Conservation (phyloP, 1,284 basidiomycete genomes). For the Tetrapyrgos nigripes region DNA sequence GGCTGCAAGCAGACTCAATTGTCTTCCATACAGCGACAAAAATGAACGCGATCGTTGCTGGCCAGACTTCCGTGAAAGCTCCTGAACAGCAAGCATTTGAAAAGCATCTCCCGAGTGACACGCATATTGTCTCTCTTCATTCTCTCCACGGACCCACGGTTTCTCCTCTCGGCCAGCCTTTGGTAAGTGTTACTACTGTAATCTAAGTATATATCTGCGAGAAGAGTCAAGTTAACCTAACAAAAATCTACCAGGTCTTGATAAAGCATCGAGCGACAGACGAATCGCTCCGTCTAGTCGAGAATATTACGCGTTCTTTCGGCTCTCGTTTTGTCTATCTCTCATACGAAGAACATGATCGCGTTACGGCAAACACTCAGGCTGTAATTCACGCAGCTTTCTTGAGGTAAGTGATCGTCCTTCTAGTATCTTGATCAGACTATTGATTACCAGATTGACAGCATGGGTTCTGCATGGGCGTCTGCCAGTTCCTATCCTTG, state of each 20-base stretch:
- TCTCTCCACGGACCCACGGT: conserved; percentile 95
- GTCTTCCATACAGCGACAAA: conserved; percentile 79
- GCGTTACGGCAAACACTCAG: conserved; percentile 97
- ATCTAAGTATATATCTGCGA: no score
- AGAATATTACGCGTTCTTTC: conserved; percentile 85
- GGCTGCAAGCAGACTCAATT: no score
- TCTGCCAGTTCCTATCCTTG: conserved; percentile 85
- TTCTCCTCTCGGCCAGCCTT: conserved; percentile 88
- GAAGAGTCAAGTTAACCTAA: no score
- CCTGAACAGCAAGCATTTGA: conserved; percentile 94
- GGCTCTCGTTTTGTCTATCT: conserved; percentile 90
- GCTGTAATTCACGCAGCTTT: conserved; percentile 98
- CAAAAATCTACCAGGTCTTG: conserved; percentile 84
- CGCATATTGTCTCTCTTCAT: conserved; percentile 92
- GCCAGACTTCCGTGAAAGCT: conserved; percentile 97
- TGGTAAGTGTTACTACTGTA: conserved; percentile 63
- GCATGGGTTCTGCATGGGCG: conserved; percentile 98
- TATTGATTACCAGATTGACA: conserved; percentile 42
- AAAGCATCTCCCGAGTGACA: conserved; percentile 84
- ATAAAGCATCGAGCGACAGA: conserved; percentile 88
- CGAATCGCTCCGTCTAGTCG: conserved; percentile 79
- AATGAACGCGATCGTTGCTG: conserved; percentile 89
- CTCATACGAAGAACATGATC: conserved; percentile 95
- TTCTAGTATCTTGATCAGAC: neutral
- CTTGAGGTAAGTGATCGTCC: conserved; percentile 73